Conservation (phyloP, 108 stramenopile genomes). For the Stephanodiscus minutulus region DNA sequence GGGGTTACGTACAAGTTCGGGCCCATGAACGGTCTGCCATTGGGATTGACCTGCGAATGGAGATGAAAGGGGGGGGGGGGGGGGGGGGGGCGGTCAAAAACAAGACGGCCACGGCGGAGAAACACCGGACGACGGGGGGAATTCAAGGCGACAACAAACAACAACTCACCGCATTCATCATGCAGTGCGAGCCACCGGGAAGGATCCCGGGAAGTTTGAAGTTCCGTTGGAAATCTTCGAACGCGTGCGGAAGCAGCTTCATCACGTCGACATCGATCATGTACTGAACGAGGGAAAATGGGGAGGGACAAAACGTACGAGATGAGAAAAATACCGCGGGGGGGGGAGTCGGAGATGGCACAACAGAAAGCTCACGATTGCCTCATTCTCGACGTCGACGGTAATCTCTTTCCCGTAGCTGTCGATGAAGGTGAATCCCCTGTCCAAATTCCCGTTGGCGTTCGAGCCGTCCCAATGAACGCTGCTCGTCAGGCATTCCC, state of each 20-base stretch:
- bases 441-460: background rate
- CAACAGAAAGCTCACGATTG: constrained; percentile 37
- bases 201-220: constrained; percentile 65
- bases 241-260: constrained; percentile 51
- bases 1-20: constrained; percentile 84
- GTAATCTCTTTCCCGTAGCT: constrained; percentile 33
- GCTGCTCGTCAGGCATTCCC: background rate
- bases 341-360: background rate
- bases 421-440: constrained; percentile 49
- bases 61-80: background rate
- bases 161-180: constrained; percentile 83
- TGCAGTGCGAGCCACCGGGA: constrained; percentile 79
- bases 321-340: background rate
- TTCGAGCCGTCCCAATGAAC: background rate
- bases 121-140: background rate
- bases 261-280: constrained; percentile 75
- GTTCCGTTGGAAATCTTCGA: constrained; percentile 52
- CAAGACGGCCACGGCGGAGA: constrained; percentile 7
- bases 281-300: constrained; percentile 33
- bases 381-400: constrained; percentile 49
- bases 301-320: background rate
- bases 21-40: constrained; percentile 79
- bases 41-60: constrained; percentile 40
- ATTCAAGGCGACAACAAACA: background rate
- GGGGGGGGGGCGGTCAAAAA: constrained; percentile 7